These are phyloP conservation scores for Erigeron philadelphicus DNA, from an alignment of 140 eudicot species.

Conservation along the genomic window DNA sequence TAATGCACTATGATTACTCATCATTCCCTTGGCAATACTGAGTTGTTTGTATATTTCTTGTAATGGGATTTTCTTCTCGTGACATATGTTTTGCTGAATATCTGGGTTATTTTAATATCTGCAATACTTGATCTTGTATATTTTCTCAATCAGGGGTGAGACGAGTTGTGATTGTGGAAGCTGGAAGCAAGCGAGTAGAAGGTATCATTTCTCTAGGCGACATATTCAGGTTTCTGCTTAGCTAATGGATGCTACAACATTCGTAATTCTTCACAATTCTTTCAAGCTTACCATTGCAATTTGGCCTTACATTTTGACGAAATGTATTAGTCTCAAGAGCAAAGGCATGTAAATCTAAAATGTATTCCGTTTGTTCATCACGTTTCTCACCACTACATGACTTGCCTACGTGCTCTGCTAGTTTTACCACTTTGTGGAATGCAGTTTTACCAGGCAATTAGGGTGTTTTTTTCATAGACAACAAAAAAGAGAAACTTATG, in stretches of 20 bases:
- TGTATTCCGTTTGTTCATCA: constrained; percentile 16
- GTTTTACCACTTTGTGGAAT: constrained; percentile 36
- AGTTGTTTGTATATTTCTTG: no score
- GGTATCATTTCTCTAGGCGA: constrained; percentile 80
- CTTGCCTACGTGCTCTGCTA: constrained; percentile 21
- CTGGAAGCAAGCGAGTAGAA: constrained; percentile 94
- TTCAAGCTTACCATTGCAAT: constrained; percentile 32
- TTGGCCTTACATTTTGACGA: constrained; percentile 23
- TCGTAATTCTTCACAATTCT: constrained; percentile 34
- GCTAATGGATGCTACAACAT: constrained; percentile 29
- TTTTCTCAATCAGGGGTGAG: constrained; percentile 55
- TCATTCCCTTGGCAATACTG: no score
- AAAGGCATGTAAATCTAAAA: constrained; percentile 32
- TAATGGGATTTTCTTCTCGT: no score
- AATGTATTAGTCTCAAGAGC: constrained; percentile 16
- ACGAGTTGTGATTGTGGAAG: constrained; percentile 83
- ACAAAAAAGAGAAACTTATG: not conserved
- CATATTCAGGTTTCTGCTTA: constrained; percentile 68
- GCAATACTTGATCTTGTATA: not conserved
- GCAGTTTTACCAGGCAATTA: constrained; percentile 32
- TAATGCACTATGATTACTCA: no score
- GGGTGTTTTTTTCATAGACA: constrained; percentile 21
- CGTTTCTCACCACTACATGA: constrained; percentile 5
- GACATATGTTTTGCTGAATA: no score
- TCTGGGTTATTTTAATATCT: no score